Percentiles rank a stretch among this genome's conserved stretches.
Conservation (phyloP, 768 basidiomycete species). For the Mycena rosella region DNA sequence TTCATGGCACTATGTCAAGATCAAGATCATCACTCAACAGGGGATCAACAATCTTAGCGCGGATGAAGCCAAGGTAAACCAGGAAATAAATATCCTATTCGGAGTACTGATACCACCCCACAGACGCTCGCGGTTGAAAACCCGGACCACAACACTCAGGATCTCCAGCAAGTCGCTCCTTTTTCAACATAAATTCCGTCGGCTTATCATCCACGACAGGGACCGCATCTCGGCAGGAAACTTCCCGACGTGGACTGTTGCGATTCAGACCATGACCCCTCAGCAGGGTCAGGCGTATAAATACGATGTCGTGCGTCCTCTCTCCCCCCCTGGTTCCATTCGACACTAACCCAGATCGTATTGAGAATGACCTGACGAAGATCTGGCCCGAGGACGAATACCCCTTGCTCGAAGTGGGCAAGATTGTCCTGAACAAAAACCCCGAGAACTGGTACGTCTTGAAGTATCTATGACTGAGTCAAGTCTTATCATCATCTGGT, state of each 20-base stretch:
- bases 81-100: not conserved
- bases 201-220: not conserved
- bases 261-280: constrained; percentile 35
- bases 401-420: constrained; percentile 27
- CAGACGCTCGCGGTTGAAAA: constrained; percentile 24
- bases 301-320: constrained; percentile 33
- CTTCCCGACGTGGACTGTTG: constrained; percentile 32
- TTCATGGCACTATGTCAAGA: constrained; percentile 33
- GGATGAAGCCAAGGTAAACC: constrained; percentile 14
- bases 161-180: constrained; percentile 10
- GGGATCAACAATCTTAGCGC: constrained; percentile 33
- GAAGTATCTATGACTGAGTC: not conserved
- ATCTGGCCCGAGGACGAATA: constrained; percentile 34
- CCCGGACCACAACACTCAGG: constrained; percentile 31
- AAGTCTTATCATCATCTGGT: not conserved
- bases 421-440: constrained; percentile 36
- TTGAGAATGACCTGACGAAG: constrained; percentile 35
- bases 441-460: constrained; percentile 32
- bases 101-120: too few relatives aligned
- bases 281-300: constrained; percentile 27
- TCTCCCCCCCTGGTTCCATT: not conserved
- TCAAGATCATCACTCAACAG: constrained; percentile 25
- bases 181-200: not conserved
- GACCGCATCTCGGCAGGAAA: constrained; percentile 26
- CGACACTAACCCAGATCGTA: not conserved